Evolutionary conservation across 345 rosid species (phyloP), one percentile per base, ranked within the genome.

Genomic region (Lepidium didymum): DNA sequence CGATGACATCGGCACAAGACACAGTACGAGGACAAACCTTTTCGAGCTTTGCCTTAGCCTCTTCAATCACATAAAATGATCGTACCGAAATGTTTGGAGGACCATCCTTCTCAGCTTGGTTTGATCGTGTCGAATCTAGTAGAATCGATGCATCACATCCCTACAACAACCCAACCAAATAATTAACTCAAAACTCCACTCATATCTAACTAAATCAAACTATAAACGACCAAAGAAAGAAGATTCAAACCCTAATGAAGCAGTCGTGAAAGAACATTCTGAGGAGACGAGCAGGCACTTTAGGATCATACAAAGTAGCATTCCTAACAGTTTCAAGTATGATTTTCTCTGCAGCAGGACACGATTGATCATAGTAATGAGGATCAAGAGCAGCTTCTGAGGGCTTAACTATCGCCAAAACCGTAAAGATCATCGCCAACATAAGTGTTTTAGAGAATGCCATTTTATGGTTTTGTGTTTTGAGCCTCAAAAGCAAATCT

Each of bases 241-340:
- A 38, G 4, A 38, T 13, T 7, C 57, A 36, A 78, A 92, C 98
- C 81, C 88, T 83, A 52, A 87, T 82, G 87, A 89, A 89, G 62
- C 94, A 92, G 54, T 92, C 98, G 55, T 89, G 98, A 66, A 92
- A 92, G 81, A 89, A 87, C 98, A 89, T 92, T 67, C 96, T 71
- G 2, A 92, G 89, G 23, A 89, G 72, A 15, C 92, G 89, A 77
- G 95, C 92, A 11, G 98, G 89, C 68, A 83, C 96, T 77, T 86
- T 85, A 4, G 89, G 82, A 74, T 89, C 98, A 70, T 81, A 57
- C 44, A 65, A 52, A 27, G 88, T 70, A 45, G 98, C 96, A 31
- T 89, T 83, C 1, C 14, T 81, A 31, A 87, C 80, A 16, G 87
- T 59, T n/a, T 86, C 72, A 2, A 67, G 72, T 61, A 92, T 78